Conservation (phyloP, 1,139 yeast species). For the Petasospora fabianii region DNA sequence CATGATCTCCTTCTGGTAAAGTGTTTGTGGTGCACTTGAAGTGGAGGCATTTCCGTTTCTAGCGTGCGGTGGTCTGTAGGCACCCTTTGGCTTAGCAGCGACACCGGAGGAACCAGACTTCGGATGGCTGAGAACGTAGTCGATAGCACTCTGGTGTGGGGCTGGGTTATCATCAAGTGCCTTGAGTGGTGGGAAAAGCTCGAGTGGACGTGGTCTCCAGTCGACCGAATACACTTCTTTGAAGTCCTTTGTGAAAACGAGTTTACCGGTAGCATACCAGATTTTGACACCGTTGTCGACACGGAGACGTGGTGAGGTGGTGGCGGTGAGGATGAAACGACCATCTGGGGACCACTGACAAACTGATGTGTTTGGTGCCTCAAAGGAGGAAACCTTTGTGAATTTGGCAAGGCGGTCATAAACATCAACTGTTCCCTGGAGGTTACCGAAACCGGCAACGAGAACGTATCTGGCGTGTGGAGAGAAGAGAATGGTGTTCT, state of each 20-base stretch:
- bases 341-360: constrained; percentile 99
- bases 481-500: constrained; percentile 87
- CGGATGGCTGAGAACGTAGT: constrained; percentile 44
- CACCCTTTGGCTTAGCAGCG: constrained; percentile 63
- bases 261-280: constrained; percentile 89
- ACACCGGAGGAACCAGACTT: constrained; percentile 27
- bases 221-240: constrained; percentile 75
- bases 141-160: constrained; percentile 66
- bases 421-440: constrained; percentile 94
- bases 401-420: constrained; percentile 91
- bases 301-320: constrained; percentile 93
- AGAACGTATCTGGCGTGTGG: constrained; percentile 91
- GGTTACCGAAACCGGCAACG: constrained; percentile 96
- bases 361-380: constrained; percentile 90
- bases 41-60: constrained; percentile 48
- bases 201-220: constrained; percentile 77
- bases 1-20: constrained; percentile 50
- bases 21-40: constrained; percentile 38
- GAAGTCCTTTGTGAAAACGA: constrained; percentile 74
- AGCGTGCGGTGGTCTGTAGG: constrained; percentile 96
- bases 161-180: constrained; percentile 55
- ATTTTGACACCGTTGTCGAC: constrained; percentile 94
- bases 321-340: constrained; percentile 86
- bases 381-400: constrained; percentile 72
- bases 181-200: constrained; percentile 56